phyloP scores from a whole-genome alignment of 208 protist genomes.

The Phytomonas sp. region DNA sequence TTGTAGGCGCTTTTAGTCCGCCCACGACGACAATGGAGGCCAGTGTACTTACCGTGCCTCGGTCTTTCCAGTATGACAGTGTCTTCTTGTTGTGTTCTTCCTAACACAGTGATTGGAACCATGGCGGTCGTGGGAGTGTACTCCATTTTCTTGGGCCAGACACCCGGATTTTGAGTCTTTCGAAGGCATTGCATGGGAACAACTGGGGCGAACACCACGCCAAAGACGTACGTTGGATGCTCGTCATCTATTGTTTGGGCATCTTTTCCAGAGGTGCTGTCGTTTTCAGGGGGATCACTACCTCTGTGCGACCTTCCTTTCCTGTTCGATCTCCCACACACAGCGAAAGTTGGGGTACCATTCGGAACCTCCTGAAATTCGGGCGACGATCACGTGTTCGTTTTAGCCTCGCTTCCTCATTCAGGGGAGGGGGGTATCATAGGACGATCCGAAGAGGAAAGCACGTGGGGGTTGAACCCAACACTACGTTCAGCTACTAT shows the following conservation, averaged over 20 bases:
- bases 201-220: slow-evolving; percentile 41
- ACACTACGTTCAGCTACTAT: neutral
- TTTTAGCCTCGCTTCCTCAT: neutral
- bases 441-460: neutral
- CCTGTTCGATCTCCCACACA: slow-evolving; percentile 24
- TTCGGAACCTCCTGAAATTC: neutral
- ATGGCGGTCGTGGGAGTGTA: slow-evolving; percentile 68
- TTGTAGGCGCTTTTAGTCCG: slow-evolving; percentile 49
- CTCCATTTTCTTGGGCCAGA: slow-evolving; percentile 61
- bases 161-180: slow-evolving; percentile 52
- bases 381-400: neutral
- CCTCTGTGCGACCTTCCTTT: slow-evolving; percentile 40
- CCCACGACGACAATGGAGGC: slow-evolving; percentile 67
- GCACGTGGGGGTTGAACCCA: neutral
- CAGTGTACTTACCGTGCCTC: slow-evolving; percentile 55
- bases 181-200: slow-evolving; percentile 64
- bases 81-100: slow-evolving; percentile 38
- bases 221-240: slow-evolving; percentile 51
- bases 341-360: neutral
- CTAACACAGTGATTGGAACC: slow-evolving; percentile 23
- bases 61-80: slow-evolving; percentile 49
- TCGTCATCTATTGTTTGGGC: slow-evolving; percentile 56
- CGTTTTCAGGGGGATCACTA: slow-evolving; percentile 52
- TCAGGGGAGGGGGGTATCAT: neutral
- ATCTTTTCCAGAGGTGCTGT: slow-evolving; percentile 53